phyloP scores from a whole-genome alignment of 2,329 filamentous ascomycete genomes.

The Fusarium miscanthi region DNA sequence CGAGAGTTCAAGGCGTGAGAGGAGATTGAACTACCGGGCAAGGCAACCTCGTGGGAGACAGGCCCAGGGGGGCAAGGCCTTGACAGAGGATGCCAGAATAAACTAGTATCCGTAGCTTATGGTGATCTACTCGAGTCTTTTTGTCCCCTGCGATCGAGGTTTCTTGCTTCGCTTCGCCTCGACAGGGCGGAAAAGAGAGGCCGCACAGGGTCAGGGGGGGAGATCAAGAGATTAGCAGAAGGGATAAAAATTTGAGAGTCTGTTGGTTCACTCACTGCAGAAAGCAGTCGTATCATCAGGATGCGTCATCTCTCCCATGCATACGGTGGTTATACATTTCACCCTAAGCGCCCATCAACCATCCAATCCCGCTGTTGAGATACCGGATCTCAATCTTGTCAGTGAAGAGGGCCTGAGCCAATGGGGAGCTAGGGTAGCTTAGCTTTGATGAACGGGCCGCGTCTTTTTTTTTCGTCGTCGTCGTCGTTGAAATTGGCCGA shows the following conservation, averaged over 20 bases:
- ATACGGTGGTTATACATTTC: background rate
- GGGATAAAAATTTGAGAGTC: background rate
- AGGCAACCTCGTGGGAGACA: constrained; percentile 7
- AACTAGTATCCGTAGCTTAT: rapidly evolving
- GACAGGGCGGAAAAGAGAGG: constrained; percentile 25
- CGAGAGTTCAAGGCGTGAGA: background rate
- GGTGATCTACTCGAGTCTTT: background rate
- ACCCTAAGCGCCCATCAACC: background rate
- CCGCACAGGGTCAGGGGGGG: constrained; percentile 1
- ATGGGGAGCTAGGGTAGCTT: background rate
- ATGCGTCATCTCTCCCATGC: background rate
- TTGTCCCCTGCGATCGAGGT: background rate
- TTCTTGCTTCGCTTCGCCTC: no score
- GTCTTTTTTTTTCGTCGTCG: background rate
- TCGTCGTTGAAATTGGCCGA: background rate
- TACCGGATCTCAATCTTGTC: background rate
- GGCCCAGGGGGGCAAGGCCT: background rate
- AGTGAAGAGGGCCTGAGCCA: background rate
- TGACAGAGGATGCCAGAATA: background rate
- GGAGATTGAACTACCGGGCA: constrained; percentile 2
- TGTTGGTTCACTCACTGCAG: background rate
- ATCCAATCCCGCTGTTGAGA: background rate
- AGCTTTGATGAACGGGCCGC: background rate
- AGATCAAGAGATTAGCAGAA: background rate
- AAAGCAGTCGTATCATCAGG: background rate